phyloP scores from a whole-genome alignment of 1,284 basidiomycete genomes.

The Thelephora terrestris region DNA sequence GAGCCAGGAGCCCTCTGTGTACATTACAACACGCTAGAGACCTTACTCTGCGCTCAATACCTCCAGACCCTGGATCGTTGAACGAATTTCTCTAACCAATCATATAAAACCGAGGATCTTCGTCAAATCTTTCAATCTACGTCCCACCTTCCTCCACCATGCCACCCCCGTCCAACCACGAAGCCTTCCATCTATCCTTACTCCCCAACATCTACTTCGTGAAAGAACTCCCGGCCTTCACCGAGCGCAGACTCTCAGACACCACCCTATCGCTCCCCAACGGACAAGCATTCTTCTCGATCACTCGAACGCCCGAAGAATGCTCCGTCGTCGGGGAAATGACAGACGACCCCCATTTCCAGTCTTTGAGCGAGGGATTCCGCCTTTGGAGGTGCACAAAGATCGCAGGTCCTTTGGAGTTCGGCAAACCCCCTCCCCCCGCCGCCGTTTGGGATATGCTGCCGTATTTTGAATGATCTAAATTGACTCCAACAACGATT shows the following conservation, averaged over 20 bases:
- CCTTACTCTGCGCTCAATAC: too few species aligned
- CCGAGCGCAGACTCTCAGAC: slow-evolving; percentile 16
- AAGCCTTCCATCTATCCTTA: slow-evolving; percentile 39
- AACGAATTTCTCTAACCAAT: too few species aligned
- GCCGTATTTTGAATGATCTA: background rate
- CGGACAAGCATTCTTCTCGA: slow-evolving; percentile 34
- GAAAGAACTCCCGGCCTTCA: slow-evolving; percentile 37
- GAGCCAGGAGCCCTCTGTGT: too few species aligned
- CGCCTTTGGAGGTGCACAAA: slow-evolving; percentile 49
- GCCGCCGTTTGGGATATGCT: background rate
- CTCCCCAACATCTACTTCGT: slow-evolving; percentile 49
- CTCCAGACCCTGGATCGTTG: too few species aligned
- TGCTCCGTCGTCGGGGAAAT: slow-evolving; percentile 41
- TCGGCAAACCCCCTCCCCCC: slow-evolving; percentile 28
- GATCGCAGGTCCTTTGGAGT: slow-evolving; percentile 58
- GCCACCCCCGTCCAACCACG: background rate
- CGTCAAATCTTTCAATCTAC: too few species aligned
- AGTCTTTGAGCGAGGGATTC: slow-evolving; percentile 17
- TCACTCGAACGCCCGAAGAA: slow-evolving; percentile 52
- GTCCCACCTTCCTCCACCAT: background rate
- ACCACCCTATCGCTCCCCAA: slow-evolving; percentile 8
- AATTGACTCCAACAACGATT: slow-evolving; percentile 28
- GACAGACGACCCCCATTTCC: too few species aligned
- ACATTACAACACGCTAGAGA: too few species aligned
- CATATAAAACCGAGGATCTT: too few species aligned